These are phyloP conservation scores for Citrullus mucosospermus DNA, from an alignment of 306 rosid genomes.

Conservation along the genomic window DNA sequence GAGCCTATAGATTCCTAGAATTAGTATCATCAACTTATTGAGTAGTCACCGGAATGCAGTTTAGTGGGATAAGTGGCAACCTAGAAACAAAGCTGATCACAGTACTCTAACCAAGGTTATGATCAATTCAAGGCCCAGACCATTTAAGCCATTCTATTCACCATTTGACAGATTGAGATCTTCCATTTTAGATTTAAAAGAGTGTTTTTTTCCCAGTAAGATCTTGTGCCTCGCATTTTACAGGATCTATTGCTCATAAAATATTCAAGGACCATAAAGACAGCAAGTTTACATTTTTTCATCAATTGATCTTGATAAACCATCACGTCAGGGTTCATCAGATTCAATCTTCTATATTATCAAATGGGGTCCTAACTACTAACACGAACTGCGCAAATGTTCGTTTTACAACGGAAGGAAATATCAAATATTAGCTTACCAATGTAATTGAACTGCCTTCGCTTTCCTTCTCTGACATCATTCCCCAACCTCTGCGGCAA, in stretches of 20 bases:
- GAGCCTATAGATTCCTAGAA: neutral
- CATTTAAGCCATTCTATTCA: neutral
- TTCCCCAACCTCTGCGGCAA: constrained; percentile 61
- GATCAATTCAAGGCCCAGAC: neutral
- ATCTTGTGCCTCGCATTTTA: neutral
- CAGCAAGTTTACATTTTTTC: neutral
- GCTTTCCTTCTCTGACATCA: constrained; percentile 88
- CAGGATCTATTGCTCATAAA: neutral
- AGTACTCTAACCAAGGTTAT: neutral
- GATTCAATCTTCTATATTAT: neutral
- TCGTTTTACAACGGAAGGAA: neutral
- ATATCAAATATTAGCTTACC: constrained; percentile 27
- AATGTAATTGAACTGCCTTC: constrained; percentile 83
- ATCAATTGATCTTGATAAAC: neutral
- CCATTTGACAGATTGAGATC: neutral
- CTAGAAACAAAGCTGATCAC: neutral
- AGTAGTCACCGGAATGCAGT: neutral
- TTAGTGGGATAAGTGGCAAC: neutral
- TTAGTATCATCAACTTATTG: neutral
- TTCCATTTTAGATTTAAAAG: neutral
- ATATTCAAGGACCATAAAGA: neutral
- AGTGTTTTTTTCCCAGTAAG: neutral
- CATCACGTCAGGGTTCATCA: neutral
- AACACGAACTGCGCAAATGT: neutral
- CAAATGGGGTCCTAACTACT: neutral